Conservation (phyloP, 192 early-diverging fungal genomes). For the Diversispora eburnea region DNA sequence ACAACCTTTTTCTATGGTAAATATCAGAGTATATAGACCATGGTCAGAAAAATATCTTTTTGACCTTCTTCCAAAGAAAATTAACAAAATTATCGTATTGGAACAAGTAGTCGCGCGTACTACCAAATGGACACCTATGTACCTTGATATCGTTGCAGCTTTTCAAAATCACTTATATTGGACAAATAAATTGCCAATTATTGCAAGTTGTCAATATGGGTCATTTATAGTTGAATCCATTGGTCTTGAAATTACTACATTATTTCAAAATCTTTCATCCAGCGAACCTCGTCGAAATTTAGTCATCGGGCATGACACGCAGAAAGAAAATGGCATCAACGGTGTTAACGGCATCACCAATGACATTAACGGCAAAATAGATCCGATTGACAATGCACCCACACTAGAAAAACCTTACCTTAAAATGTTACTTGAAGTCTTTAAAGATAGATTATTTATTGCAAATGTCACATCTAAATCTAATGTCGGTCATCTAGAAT, state of each 20-base stretch:
- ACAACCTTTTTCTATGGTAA: conserved; percentile 63
- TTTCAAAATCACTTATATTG: conserved; percentile 55
- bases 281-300: conserved; percentile 31
- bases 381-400: conserved; percentile 19
- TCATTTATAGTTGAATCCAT: conserved; percentile 32
- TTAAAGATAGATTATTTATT: conserved; percentile 68
- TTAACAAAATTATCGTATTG: conserved; percentile 58
- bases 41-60: conserved; percentile 61
- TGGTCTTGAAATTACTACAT: conserved; percentile 21
- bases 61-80: conserved; percentile 56
- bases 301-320: conserved; percentile 33
- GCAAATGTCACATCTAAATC: conserved; percentile 70
- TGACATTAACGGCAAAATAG: conserved; percentile 4
- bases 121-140: conserved; percentile 74
- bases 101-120: conserved; percentile 59
- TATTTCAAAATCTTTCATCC: conserved; percentile 21
- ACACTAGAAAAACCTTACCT: conserved; percentile 76
- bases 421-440: conserved; percentile 76
- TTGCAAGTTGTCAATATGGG: conserved; percentile 50
- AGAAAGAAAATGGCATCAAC: neutral
- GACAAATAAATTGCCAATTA: conserved; percentile 39
- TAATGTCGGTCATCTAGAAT: conserved; percentile 57
- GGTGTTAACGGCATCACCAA: neutral
- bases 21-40: conserved; percentile 75
- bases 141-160: conserved; percentile 77